A percentile compares a stretch with the other conserved stretches of the same genome.
phyloP scores from a whole-genome alignment of 2,329 filamentous ascomycete genomes.

The Penicillium sp. region DNA sequence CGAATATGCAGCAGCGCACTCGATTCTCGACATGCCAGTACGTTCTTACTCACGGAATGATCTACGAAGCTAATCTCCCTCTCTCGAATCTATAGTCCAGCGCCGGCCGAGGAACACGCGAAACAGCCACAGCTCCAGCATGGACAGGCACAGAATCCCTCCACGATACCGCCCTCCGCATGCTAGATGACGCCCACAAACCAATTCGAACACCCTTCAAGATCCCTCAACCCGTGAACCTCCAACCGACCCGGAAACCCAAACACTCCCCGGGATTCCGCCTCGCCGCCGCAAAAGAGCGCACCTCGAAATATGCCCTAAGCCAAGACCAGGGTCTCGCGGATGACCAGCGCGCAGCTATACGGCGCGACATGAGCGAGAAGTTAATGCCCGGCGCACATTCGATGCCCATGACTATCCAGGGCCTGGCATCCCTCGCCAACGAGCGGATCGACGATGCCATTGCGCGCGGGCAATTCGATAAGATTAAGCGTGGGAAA shows the following conservation, averaged over 20 bases:
- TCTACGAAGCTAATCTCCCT: background rate
- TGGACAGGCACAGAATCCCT: slow-evolving; percentile 79
- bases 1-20: slow-evolving; percentile 56
- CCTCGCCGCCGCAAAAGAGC: slow-evolving; percentile 61
- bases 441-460: slow-evolving; percentile 94
- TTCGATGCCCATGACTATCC: slow-evolving; percentile 72
- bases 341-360: slow-evolving; percentile 71
- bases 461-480: slow-evolving; percentile 87
- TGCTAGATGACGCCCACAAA: slow-evolving; percentile 68
- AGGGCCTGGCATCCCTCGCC: slow-evolving; percentile 78
- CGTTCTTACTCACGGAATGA: slow-evolving; percentile 7
- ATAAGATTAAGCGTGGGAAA: slow-evolving; percentile 77
- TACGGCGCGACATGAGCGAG: slow-evolving; percentile 74
- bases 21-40: slow-evolving; percentile 56
- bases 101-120: slow-evolving; percentile 69
- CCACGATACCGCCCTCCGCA: slow-evolving; percentile 77
- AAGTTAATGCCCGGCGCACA: slow-evolving; percentile 74
- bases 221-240: slow-evolving; percentile 46
- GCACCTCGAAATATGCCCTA: slow-evolving; percentile 57
- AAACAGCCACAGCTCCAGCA: slow-evolving; percentile 66
- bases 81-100: slow-evolving; percentile 43
- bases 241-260: slow-evolving; percentile 49
- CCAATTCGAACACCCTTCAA: slow-evolving; percentile 51
- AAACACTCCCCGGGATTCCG: slow-evolving; percentile 51
- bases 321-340: slow-evolving; percentile 61